Base-by-base conservation (phyloP, 2,329 filamentous ascomycete genomes). In the Cytospora piceicola region DNA sequence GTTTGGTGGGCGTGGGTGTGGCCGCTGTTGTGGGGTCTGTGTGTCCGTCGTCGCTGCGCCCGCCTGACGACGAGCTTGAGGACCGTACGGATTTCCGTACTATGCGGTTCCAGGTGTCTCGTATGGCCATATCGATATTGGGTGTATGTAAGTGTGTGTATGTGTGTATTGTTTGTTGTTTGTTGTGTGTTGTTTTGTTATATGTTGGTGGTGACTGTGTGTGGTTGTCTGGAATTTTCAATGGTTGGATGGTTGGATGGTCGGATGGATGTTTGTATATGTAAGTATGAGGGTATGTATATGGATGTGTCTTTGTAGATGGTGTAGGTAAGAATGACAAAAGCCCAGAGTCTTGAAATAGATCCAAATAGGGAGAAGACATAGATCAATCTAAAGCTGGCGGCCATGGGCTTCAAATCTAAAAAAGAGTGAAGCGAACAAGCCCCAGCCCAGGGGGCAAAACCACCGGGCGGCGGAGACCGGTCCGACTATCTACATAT, bases 81-180 rank as follows among this genome's bases (percentile, higher is more conserved):
- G 60, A 65, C 34, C 55, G 53, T 17, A 36, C 22, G 55, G 66
- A 67, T 32, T 65, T 67, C 34, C 63, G 66, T 30, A 67, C 29
- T 34, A 67, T 65, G 53, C 66, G 66, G 58, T 58, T 65, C 57
- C 63, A 65, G 30, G 42, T 55, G 17, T 67, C 66, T 61, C 66
- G 49, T 46, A 67, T 65, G n/a, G 66, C 63, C 66, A 67, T 67
- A 8, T 9, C 54, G 27, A 34, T 39, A 22, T 39, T 1, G 20
- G 32, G 42, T 22, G 22, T 34, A 27, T 29, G 8, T 24, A n/a
- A n/a, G n/a, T n/a, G n/a, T n/a, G 1, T 49, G 39, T n/a, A 27
- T 61, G 15, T 5, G 22, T 30, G 49, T 14, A 3, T 46, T 27
- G n/a, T n/a, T n/a, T n/a, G n/a, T n/a, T n/a, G n/a, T 29, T 29